These are phyloP conservation scores for Amyloporia xantha DNA, from an alignment of 768 basidiomycete genomes.

Conservation along the genomic window DNA sequence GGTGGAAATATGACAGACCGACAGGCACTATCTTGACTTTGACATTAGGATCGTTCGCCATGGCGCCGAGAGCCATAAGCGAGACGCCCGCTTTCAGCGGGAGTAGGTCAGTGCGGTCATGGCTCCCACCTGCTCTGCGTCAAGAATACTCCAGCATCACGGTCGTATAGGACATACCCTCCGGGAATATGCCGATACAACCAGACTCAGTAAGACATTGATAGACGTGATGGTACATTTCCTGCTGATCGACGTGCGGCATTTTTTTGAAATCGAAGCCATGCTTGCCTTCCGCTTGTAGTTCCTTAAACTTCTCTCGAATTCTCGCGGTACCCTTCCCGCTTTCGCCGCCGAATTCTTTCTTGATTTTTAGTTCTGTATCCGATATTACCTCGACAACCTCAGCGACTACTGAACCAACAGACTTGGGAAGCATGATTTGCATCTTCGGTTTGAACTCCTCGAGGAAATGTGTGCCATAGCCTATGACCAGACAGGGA, in stretches of 20 bases:
- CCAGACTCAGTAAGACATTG: slow-evolving; percentile 79
- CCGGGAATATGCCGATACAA: slow-evolving; percentile 95
- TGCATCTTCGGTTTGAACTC: slow-evolving; percentile 77
- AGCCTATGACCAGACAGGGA: slow-evolving; percentile 76
- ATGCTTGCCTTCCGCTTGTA: slow-evolving; percentile 42
- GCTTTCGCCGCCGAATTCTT: slow-evolving; percentile 78
- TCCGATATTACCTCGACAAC: slow-evolving; percentile 87
- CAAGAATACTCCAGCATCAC: too few relatives aligned
- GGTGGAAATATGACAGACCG: slow-evolving; percentile 35
- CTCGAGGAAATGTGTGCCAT: slow-evolving; percentile 67
- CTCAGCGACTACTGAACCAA: slow-evolving; percentile 74
- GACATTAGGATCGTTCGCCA: slow-evolving; percentile 83
- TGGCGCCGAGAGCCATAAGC: slow-evolving; percentile 96
- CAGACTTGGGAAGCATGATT: slow-evolving; percentile 76
- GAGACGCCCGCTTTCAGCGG: slow-evolving; percentile 97
- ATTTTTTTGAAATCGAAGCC: slow-evolving; percentile 79
- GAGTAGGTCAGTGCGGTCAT: slow-evolving; percentile 93
- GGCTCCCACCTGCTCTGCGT: slow-evolving; percentile 78
- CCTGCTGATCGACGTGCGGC: slow-evolving; percentile 87
- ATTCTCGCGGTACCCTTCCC: slow-evolving; percentile 65
- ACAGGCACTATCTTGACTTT: slow-evolving; percentile 84
- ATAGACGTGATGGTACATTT: slow-evolving; percentile 94
- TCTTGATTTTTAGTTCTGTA: slow-evolving; percentile 76
- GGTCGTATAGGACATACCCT: slow-evolving; percentile 51
- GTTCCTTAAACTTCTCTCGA: slow-evolving; percentile 60